Evolutionary conservation across 768 basidiomycete species (phyloP), one percentile per base, ranked within the genome.

Genomic region (Boletus rex-veris): DNA sequence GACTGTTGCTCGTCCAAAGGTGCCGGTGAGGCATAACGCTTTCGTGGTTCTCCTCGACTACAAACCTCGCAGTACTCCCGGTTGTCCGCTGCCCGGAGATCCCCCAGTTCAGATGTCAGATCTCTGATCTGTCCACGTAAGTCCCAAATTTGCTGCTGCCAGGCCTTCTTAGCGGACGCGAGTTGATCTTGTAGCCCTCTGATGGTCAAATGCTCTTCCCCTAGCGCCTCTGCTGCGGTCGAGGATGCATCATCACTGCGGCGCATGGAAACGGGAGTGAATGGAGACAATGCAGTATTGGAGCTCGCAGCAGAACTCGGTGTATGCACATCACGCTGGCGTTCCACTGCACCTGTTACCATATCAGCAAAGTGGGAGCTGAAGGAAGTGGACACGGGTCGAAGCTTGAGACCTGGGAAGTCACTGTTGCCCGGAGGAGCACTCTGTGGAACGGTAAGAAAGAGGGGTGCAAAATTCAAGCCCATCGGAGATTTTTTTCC

Each of bases 331-430:
- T 81, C 82, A 16, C 71, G 64, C 9, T 74, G 71, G 6, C 69
- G 67, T 31, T 74, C 61, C 30, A 55, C 60, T 4, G 58, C 31
- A 41, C 59, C 59, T 47, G 67, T 53, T 16, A 79, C 67, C 53
- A 75, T 70, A 24, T 76, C 76, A 9, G 78, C 75, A 61, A 91
- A 88, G 26, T 87, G 82, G 10, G 81, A 73, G 62, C 86, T 86
- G 67, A 92, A 92, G 40, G 85, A 74, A 2, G 84, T 82, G 19
- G 90, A 92, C 16, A 91, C 75, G 3, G 90, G 90, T 15, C 90
- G 80, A 48, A 92, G 71, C 61, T 81, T 83, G 44, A 92, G 76
- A 4, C 80, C 73, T 11, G 85, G 77, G 62, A 91, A 92, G 48
- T 82, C 80, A 1, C 77, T 71, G 9, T 81, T 75, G 42, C 79